phyloP scores from a whole-genome alignment of 1,139 yeast species.

The Candida sp. region DNA sequence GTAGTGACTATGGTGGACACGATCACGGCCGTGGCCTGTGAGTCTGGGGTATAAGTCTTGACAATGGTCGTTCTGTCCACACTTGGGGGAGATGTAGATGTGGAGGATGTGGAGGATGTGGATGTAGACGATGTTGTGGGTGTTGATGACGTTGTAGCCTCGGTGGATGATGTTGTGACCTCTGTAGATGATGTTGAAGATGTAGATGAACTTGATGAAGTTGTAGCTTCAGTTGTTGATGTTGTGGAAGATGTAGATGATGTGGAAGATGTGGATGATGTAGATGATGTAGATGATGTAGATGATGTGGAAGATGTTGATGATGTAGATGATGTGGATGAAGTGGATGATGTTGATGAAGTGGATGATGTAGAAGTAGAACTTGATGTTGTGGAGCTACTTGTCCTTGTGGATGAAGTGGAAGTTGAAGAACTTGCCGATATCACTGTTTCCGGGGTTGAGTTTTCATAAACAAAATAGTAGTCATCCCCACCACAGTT shows the following conservation, averaged over 20 bases:
- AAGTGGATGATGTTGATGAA: conserved; percentile 9
- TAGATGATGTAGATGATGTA: conserved; percentile 5
- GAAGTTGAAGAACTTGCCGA: conserved; percentile 10
- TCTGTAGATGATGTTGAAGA: conserved; percentile 7
- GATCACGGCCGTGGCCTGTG: background rate
- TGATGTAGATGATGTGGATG: conserved; percentile 4
- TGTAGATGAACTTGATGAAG: conserved; percentile 8
- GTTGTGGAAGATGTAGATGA: conserved; percentile 7
- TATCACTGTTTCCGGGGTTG: conserved; percentile 14
- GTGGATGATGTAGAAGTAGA: conserved; percentile 12
- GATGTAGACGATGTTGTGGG: conserved; percentile 11
- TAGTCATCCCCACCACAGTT: conserved; percentile 62
- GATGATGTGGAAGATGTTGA: no score
- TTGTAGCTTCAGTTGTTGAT: conserved; percentile 8
- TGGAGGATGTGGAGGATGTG: conserved; percentile 4
- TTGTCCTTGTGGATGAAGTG: conserved; percentile 6
- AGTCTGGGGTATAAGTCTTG: background rate
- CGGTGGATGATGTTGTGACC: conserved; percentile 5
- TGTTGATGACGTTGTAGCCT: conserved; percentile 8
- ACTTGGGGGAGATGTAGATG: background rate
- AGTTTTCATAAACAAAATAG: conserved; percentile 45
- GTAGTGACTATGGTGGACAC: background rate
- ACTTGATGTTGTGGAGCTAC: background rate
- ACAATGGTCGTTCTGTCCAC: background rate
- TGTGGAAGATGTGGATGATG: conserved; percentile 11